A percentile compares a stretch with the other conserved stretches of the same genome.
Evolutionary conservation across 2,329 filamentous ascomycete species (phyloP).

Genomic region (Elsinoe fawcettii): DNA sequence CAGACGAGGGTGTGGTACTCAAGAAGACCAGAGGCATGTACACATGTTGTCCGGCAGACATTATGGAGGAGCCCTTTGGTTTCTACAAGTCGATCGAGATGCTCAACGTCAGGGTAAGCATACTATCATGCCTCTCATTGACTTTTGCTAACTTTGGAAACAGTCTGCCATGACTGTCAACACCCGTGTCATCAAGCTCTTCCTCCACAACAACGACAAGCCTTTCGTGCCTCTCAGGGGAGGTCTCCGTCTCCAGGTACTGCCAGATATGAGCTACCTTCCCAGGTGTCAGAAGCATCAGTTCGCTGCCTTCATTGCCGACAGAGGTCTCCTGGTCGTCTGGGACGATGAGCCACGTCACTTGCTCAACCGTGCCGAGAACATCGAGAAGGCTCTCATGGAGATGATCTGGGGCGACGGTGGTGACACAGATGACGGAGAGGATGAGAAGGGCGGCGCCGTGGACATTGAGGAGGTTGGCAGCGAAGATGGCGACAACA

Average conservation of each 20-base stretch:
- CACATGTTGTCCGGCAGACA: conserved; percentile 43
- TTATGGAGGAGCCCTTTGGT: conserved; percentile 39
- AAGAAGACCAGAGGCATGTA: conserved; percentile 47
- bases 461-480: conserved; percentile 29
- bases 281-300: conserved; percentile 56
- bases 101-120: conserved; percentile 48
- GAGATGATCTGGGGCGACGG: conserved; percentile 51
- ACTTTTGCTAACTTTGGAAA: conserved; percentile 16
- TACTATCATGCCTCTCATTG: neutral
- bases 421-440: conserved; percentile 34
- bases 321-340: conserved; percentile 51
- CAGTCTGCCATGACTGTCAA: conserved; percentile 62
- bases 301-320: conserved; percentile 57
- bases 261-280: conserved; percentile 50
- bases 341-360: conserved; percentile 57
- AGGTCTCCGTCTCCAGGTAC: conserved; percentile 54
- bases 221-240: conserved; percentile 52
- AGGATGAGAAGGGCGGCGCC: conserved; percentile 29
- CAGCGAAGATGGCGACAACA: conserved; percentile 27
- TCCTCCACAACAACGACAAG: conserved; percentile 44
- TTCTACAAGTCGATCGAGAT: conserved; percentile 44
- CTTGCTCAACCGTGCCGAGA: conserved; percentile 45
- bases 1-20: conserved; percentile 49
- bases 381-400: conserved; percentile 48
- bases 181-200: conserved; percentile 55